Base-by-base conservation (phyloP, 2,329 filamentous ascomycete genomes). In the Colletotrichum echinochloae region DNA sequence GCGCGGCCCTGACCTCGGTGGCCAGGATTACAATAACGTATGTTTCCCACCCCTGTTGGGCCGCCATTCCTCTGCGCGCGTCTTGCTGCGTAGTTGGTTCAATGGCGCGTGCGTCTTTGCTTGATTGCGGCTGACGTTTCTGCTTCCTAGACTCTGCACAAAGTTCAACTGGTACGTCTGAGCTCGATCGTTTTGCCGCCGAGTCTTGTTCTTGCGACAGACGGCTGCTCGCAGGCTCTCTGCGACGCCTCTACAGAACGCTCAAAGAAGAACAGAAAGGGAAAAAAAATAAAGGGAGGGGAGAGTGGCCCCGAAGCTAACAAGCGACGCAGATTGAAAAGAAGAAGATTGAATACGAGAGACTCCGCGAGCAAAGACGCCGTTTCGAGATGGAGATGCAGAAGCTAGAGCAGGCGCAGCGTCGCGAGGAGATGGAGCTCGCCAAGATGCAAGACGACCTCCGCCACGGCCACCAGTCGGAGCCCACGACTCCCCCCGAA, bases 401-500 rank as follows among this genome's bases (percentile, higher is more conserved):
- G 79, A 89, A 94, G 75, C 87, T 98, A 72, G 94, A 97, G 77
- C 88, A 95, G 75, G 92, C 96, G 79, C 93, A 95, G 80, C 91
- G 92, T 73, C 90, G 89, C 72, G 93, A 96, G 78, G 94, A 95
- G 78, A 89, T 92, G 75, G 94, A 97, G 78, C 90, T 97, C 76
- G 90, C 92, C 68, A 91, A 93, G 79, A 92, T 98, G 84, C 92
- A 94, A 77, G 91, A 94, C 75, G 93, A 96, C 75, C 87, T 97
- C 67, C 84, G 88, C 73, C 86, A 86, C 69, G 93, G 93, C 64
- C 92, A 95, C 76, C 93, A 97, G 79, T 97, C 94, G 75, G 95
- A 98, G 82, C 96, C 96, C 20, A 98, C 96, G 2, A 99, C 96
- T 28, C 96, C 96, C 28, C 96, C 96, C 39, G 96, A 98, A 80